Percentiles rank a stretch among this genome's conserved stretches.
Evolutionary conservation across 2,329 filamentous ascomycete species (phyloP).

Genomic region (Neonectria hederae): DNA sequence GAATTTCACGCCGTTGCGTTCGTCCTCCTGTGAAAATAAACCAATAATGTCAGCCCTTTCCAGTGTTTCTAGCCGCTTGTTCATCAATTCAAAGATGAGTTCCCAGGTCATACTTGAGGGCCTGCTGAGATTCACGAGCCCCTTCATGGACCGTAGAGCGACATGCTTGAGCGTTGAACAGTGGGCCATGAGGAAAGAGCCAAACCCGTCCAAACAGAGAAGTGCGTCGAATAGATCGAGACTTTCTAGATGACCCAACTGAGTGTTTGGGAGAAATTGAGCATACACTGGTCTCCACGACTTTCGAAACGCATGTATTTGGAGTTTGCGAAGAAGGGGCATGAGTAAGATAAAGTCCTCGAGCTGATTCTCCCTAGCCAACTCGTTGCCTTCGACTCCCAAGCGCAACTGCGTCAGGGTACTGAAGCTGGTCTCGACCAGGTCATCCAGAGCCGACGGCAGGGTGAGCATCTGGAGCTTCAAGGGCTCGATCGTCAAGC

Average conservation of each 20-base stretch:
- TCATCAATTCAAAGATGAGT: constrained; percentile 29
- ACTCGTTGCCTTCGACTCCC: constrained; percentile 11
- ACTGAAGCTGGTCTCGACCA: constrained; percentile 20
- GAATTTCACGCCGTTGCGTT: neutral
- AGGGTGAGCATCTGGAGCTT: constrained; percentile 19
- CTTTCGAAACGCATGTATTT: constrained; percentile 12
- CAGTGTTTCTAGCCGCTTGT: constrained; percentile 10
- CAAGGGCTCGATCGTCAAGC: constrained; percentile 34
- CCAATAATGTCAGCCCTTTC: constrained; percentile 22
- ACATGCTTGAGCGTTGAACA: constrained; percentile 27
- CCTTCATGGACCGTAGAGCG: constrained; percentile 20
- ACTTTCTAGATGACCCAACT: constrained; percentile 32
- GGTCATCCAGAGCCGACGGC: constrained; percentile 13
- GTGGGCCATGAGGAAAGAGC: constrained; percentile 27
- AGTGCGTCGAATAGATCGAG: constrained; percentile 25
- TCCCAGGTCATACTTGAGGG: constrained; percentile 28
- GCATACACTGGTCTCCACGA: constrained; percentile 13
- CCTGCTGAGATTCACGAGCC: constrained; percentile 17
- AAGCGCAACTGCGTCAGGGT: constrained; percentile 27
- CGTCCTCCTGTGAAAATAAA: constrained; percentile 22
- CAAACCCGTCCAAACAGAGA: constrained; percentile 30
- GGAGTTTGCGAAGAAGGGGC: constrained; percentile 32
- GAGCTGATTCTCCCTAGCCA: constrained; percentile 25
- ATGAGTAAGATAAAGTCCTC: constrained; percentile 34
- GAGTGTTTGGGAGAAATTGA: constrained; percentile 31